Conservation (phyloP, 2,329 filamentous ascomycete genomes). For the Trichoderma citrinoviride region DNA sequence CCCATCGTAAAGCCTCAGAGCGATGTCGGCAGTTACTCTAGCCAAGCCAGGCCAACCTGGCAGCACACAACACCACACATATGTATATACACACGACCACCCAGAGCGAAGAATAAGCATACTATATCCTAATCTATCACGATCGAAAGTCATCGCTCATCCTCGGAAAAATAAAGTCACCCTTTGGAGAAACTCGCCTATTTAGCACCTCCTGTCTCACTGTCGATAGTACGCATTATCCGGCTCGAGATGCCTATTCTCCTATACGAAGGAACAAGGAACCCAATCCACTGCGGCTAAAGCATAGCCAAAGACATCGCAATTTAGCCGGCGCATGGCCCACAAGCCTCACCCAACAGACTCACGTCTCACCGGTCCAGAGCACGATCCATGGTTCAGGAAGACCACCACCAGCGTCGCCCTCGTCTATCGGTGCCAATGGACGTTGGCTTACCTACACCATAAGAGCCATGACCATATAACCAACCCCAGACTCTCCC, state of each 20-base stretch:
- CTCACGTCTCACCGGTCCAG: background rate
- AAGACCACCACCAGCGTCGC: background rate
- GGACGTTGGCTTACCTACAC: background rate
- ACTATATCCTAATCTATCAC: no score
- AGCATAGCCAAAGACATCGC: background rate
- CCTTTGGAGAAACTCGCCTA: background rate
- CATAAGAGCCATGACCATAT: background rate
- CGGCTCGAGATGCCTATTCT: background rate
- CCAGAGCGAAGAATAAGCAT: no score
- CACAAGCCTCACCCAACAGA: background rate
- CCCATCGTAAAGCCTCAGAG: no score
- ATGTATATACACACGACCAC: no score
- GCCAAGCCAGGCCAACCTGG: no score
- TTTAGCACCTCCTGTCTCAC: no score
- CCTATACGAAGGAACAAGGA: background rate
- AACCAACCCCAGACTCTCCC: slow-evolving; percentile 9
- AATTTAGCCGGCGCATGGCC: slow-evolving; percentile 4
- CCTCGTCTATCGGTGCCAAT: background rate
- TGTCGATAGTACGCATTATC: background rate
- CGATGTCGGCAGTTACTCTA: no score
- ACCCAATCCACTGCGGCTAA: background rate
- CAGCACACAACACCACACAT: no score
- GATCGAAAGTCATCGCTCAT: background rate
- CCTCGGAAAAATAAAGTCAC: background rate
- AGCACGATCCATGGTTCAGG: background rate